Conservation (phyloP, 371 early-diverging fungal genomes). For the Mucor saturninus region DNA sequence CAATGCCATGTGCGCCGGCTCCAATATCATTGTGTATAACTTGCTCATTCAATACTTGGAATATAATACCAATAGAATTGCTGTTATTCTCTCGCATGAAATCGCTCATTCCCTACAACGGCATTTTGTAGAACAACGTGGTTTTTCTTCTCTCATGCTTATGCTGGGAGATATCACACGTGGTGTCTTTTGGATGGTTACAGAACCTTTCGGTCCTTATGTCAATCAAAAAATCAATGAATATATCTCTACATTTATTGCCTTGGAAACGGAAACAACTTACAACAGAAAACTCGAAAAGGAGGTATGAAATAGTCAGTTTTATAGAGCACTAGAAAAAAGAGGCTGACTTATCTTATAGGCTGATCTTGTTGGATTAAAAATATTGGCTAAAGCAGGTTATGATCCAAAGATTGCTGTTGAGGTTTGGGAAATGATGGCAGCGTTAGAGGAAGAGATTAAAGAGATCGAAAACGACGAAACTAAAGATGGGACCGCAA, state of each 20-base stretch:
- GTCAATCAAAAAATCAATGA: constrained; percentile 55
- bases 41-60: constrained; percentile 53
- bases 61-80: constrained; percentile 56
- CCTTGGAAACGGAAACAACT: constrained; percentile 39
- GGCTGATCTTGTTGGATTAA: constrained; percentile 50
- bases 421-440: constrained; percentile 54
- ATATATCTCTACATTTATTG: constrained; percentile 36
- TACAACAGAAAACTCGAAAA: constrained; percentile 51
- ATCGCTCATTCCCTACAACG: constrained; percentile 67
- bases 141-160: constrained; percentile 50
- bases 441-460: constrained; percentile 27
- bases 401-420: constrained; percentile 56
- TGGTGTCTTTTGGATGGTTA: constrained; percentile 53
- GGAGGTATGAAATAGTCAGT: constrained; percentile 29
- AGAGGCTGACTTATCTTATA: neutral
- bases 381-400: constrained; percentile 59
- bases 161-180: constrained; percentile 55
- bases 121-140: constrained; percentile 67
- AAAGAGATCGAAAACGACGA: constrained; percentile 27
- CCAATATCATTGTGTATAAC: constrained; percentile 49
- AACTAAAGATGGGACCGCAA: neutral
- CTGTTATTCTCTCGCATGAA: constrained; percentile 67
- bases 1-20: constrained; percentile 55
- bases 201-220: constrained; percentile 54
- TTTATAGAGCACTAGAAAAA: too few relatives aligned